phyloP scores from a whole-genome alignment of 176 grass and related monocot genomes.

The Oryza punctata region DNA sequence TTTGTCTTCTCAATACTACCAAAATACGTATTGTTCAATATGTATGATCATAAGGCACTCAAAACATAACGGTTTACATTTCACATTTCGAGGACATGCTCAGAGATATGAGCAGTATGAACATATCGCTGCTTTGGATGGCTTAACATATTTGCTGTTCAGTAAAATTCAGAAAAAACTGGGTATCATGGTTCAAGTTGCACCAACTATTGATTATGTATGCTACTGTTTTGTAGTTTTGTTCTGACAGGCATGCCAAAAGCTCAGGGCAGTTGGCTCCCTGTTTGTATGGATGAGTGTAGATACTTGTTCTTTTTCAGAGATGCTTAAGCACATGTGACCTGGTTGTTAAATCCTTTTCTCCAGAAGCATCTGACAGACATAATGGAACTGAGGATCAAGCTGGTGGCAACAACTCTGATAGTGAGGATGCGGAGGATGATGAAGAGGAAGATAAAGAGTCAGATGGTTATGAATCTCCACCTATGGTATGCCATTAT shows the following conservation, averaged over 20 bases:
- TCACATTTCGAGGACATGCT: constrained; percentile 3
- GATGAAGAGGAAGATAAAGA: constrained; percentile 64
- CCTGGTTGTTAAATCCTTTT: constrained; percentile 26
- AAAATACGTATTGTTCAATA: constrained; percentile 7
- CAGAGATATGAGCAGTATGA: constrained; percentile 1
- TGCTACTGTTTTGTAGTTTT: constrained; percentile 7
- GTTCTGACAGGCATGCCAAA: constrained; percentile 14
- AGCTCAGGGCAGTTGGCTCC: not conserved
- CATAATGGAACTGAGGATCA: constrained; percentile 49
- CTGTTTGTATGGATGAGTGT: not conserved
- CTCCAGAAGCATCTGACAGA: constrained; percentile 30
- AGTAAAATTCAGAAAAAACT: not conserved
- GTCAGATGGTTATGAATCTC: constrained; percentile 65
- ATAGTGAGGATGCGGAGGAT: constrained; percentile 61
- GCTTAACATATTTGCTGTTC: not conserved
- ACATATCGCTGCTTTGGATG: not conserved
- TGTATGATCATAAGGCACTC: constrained; percentile 1
- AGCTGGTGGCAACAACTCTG: constrained; percentile 45
- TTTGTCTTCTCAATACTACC: constrained; percentile 3
- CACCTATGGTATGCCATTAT: constrained; percentile 48
- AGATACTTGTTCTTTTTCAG: constrained; percentile 11
- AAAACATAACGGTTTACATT: constrained; percentile 15
- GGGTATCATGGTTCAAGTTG: not conserved
- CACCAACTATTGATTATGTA: not conserved
- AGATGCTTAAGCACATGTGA: constrained; percentile 15